Percentiles rank a stretch among this genome's conserved stretches.
Conservation (phyloP, 1,139 yeast species). For the Geotrichum candidum region DNA sequence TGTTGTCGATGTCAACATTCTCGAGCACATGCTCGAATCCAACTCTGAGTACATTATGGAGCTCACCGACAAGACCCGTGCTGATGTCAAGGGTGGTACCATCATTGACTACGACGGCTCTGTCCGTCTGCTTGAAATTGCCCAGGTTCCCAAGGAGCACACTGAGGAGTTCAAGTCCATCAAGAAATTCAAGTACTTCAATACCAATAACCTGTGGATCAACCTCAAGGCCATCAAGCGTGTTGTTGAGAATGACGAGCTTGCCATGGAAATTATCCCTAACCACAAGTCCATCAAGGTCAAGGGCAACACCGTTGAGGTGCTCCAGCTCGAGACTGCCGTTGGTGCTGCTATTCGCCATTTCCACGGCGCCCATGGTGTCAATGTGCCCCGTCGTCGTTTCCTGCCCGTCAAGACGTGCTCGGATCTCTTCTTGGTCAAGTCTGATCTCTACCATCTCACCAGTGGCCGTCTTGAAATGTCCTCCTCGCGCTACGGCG, state of each 20-base stretch:
- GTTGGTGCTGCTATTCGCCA: conserved; percentile 99
- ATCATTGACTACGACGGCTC: conserved; percentile 92
- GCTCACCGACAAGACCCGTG: conserved; percentile 96
- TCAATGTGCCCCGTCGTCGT: conserved; percentile 95
- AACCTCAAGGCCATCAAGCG: conserved; percentile 90
- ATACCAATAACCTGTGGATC: conserved; percentile 97
- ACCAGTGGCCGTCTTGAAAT: conserved; percentile 87
- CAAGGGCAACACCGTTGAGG: conserved; percentile 75
- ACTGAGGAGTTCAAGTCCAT: conserved; percentile 97
- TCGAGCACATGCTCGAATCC: conserved; percentile 88
- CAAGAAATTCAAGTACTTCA: conserved; percentile 95
- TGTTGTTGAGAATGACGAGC: conserved; percentile 75
- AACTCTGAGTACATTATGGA: conserved; percentile 96
- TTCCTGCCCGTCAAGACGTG: conserved; percentile 97
- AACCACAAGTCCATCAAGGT: conserved; percentile 76
- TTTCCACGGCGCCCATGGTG: conserved; percentile 93
- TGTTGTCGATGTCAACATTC: conserved; percentile 85
- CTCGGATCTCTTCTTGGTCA: conserved; percentile 87
- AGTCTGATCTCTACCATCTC: conserved; percentile 88
- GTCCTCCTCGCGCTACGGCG: conserved; percentile 76
- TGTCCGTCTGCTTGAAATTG: conserved; percentile 91
- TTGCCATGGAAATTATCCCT: conserved; percentile 92
- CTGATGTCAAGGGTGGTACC: conserved; percentile 99
- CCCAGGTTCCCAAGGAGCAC: conserved; percentile 98
- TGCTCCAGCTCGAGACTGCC: conserved; percentile 94